phyloP scores from a whole-genome alignment of 257 asterid species.

The Anisodus acutangulus region DNA sequence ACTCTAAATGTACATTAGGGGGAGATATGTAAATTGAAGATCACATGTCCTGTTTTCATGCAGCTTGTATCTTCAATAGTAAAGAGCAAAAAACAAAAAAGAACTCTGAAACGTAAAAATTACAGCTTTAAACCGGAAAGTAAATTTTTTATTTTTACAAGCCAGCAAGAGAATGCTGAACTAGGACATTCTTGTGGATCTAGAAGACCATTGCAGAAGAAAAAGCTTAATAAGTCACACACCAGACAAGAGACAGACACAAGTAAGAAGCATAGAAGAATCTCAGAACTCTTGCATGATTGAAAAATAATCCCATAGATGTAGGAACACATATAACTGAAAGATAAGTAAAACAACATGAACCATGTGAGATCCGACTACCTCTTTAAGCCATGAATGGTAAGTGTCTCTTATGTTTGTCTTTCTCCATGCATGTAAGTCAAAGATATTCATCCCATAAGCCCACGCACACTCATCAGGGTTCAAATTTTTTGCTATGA shows the following conservation, averaged over 20 bases:
- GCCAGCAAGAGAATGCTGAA: neutral
- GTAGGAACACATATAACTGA: neutral
- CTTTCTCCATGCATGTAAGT: slow-evolving; percentile 45
- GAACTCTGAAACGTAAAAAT: neutral
- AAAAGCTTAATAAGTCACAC: neutral
- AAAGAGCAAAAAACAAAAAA: neutral
- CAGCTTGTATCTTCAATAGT: slow-evolving; percentile 12
- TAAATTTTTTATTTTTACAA: too few relatives aligned
- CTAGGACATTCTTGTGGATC: neutral
- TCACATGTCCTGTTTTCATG: neutral
- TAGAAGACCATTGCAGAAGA: slow-evolving; percentile 9
- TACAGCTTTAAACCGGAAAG: neutral
- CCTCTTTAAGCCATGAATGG: slow-evolving; percentile 46
- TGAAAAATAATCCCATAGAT: neutral
- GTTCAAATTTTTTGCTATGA: slow-evolving; percentile 35
- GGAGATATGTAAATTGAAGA: neutral
- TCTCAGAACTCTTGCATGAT: slow-evolving; percentile 4
- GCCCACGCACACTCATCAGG: slow-evolving; percentile 50
- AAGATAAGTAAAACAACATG: neutral
- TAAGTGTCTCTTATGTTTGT: slow-evolving; percentile 40
- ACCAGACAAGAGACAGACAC: neutral
- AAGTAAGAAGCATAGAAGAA: slow-evolving; percentile 13
- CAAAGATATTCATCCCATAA: slow-evolving; percentile 46
- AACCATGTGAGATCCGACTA: slow-evolving; percentile 12
- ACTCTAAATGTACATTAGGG: neutral